phyloP scores from a whole-genome alignment of 2,329 filamentous ascomycete genomes.

The Cercospora sojina region DNA sequence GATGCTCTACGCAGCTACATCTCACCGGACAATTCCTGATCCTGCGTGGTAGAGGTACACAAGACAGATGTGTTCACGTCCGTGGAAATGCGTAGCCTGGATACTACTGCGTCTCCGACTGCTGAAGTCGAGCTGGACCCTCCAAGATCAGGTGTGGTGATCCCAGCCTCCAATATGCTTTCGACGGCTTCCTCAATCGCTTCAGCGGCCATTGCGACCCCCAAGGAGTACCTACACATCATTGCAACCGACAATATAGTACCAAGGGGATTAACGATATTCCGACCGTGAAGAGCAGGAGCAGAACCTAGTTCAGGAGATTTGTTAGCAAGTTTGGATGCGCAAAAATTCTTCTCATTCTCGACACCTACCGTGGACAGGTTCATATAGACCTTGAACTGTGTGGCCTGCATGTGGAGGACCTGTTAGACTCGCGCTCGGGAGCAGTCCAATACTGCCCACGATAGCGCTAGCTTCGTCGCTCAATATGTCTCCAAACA shows the following conservation, averaged over 20 bases:
- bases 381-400: slow-evolving; percentile 78
- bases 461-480: slow-evolving; percentile 94
- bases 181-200: not conserved
- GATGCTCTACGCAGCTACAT: too few species aligned
- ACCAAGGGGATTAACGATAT: slow-evolving; percentile 79
- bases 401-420: too few species aligned
- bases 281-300: slow-evolving; percentile 86
- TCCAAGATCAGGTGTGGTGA: too few species aligned
- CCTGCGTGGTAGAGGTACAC: too few species aligned
- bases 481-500: slow-evolving; percentile 93
- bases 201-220: not conserved
- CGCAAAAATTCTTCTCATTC: too few species aligned
- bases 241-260: slow-evolving; percentile 89
- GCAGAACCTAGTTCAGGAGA: too few species aligned
- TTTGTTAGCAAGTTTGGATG: too few species aligned
- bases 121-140: too few species aligned
- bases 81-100: too few species aligned
- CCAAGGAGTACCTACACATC: slow-evolving; percentile 91
- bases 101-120: too few species aligned
- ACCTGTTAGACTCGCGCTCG: slow-evolving; percentile 74
- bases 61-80: too few species aligned
- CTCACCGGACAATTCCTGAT: too few species aligned
- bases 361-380: slow-evolving; percentile 77
- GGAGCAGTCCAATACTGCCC: slow-evolving; percentile 80
- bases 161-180: not conserved